Conservation (phyloP, 164 flowering plant species). For the Euptelea pleiosperma region DNA sequence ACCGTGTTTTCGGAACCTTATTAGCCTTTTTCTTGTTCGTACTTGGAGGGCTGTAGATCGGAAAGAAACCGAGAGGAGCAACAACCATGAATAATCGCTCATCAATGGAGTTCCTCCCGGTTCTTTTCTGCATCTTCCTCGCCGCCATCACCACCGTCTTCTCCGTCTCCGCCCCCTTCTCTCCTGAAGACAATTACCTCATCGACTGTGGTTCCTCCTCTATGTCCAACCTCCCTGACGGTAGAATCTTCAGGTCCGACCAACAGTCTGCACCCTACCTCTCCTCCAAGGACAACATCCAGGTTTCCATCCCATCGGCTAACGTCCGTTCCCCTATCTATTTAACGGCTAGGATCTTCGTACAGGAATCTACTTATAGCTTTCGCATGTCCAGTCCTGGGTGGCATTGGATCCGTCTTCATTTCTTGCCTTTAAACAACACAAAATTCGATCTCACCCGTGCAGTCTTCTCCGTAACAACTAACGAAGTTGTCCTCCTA, state of each 20-base stretch:
- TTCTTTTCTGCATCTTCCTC: conserved; percentile 26
- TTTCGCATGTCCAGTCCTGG: conserved; percentile 49
- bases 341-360: conserved; percentile 45
- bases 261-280: conserved; percentile 30
- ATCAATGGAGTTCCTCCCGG: conserved; percentile 40
- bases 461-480: conserved; percentile 44
- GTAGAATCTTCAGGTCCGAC: conserved; percentile 49
- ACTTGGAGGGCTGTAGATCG: conserved; percentile 37
- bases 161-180: conserved; percentile 20
- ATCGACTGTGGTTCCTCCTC: conserved; percentile 54
- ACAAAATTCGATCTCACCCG: conserved; percentile 32
- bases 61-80: conserved; percentile 22
- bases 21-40: not conserved
- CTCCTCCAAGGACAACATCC: conserved; percentile 29
- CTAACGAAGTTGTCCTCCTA: conserved; percentile 43
- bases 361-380: conserved; percentile 44
- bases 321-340: conserved; percentile 24
- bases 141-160: not conserved
- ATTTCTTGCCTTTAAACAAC: conserved; percentile 51
- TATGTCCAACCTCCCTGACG: conserved; percentile 36
- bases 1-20: not conserved
- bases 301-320: conserved; percentile 25
- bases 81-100: not conserved
- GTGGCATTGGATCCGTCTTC: conserved; percentile 77
- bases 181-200: conserved; percentile 48